Evolutionary conservation across 2,329 filamentous ascomycete genomes (phyloP).

Genomic region (Grosmannia huntii): DNA sequence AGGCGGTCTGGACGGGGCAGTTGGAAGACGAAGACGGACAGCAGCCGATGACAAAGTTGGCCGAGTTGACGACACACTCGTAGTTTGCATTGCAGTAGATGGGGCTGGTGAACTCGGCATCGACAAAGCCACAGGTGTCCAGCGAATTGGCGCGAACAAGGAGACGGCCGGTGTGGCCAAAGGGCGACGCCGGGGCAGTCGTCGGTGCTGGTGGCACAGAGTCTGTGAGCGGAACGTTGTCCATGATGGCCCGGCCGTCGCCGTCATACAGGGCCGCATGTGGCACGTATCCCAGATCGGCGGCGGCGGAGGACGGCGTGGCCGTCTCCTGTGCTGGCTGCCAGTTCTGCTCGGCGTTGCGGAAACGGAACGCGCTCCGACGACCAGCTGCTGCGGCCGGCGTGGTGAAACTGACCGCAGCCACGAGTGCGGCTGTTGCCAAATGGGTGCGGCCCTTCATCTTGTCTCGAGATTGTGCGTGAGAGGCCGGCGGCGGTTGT

Average conservation of each 20-base stretch:
- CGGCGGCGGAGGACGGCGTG: neutral
- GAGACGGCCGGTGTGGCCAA: neutral
- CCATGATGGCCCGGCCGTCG: neutral
- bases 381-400: neutral
- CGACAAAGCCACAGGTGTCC: neutral
- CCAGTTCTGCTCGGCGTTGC: neutral
- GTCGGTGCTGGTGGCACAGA: neutral
- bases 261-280: neutral
- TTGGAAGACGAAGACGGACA: slow-evolving; percentile 15
- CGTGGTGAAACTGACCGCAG: neutral
- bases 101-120: slow-evolving; percentile 3
- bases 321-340: neutral
- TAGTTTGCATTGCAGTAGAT: slow-evolving; percentile 17
- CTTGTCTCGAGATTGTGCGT: neutral
- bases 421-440: neutral
- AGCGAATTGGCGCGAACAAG: neutral
- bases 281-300: neutral
- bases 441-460: neutral
- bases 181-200: neutral
- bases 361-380: neutral
- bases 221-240: neutral
- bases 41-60: slow-evolving; percentile 18
- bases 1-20: slow-evolving; percentile 17
- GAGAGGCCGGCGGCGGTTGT: too few relatives aligned
- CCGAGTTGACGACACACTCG: slow-evolving; percentile 19